Conservation (phyloP, 2,329 filamentous ascomycete species). For the Ploettnerulaceae sp. region DNA sequence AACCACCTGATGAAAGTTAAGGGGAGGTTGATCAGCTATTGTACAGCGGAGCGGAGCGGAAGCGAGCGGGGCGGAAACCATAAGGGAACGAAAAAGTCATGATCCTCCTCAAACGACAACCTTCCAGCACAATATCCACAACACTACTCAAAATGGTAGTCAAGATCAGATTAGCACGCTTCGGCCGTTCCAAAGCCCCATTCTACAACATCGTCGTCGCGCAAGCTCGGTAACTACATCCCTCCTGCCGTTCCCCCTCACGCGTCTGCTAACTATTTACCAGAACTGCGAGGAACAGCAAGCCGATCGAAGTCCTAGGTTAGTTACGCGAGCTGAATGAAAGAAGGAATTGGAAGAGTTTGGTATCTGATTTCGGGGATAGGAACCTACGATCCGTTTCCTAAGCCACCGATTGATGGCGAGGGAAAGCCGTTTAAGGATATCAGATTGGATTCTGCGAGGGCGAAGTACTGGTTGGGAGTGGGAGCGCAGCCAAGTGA, state of each 20-base stretch:
- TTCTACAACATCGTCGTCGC: slow-evolving; percentile 98
- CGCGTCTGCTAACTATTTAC: slow-evolving; percentile 1
- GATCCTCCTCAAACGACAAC: neutral
- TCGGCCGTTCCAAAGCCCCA: slow-evolving; percentile 81
- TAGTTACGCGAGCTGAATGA: slow-evolving; percentile 19
- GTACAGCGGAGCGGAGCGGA: slow-evolving; percentile 6
- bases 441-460: slow-evolving; percentile 73
- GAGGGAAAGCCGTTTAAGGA: slow-evolving; percentile 80
- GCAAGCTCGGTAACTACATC: slow-evolving; percentile 70
- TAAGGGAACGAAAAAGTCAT: slow-evolving; percentile 10
- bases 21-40: too few species aligned
- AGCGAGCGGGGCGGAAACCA: slow-evolving; percentile 3
- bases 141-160: slow-evolving; percentile 65
- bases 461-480: slow-evolving; percentile 93
- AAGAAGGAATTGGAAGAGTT: neutral
- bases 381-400: slow-evolving; percentile 65
- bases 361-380: slow-evolving; percentile 6
- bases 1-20: too few species aligned
- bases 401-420: slow-evolving; percentile 53
- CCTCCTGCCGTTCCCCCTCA: neutral
- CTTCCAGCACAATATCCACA: neutral
- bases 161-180: slow-evolving; percentile 88
- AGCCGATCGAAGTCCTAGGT: slow-evolving; percentile 87
- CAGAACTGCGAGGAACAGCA: slow-evolving; percentile 80
- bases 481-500: slow-evolving; percentile 94